Evolutionary conservation across 2,329 filamentous ascomycete species (phyloP), one percentile per base, ranked within the genome.

Genomic region (Sporothrix pallida): DNA sequence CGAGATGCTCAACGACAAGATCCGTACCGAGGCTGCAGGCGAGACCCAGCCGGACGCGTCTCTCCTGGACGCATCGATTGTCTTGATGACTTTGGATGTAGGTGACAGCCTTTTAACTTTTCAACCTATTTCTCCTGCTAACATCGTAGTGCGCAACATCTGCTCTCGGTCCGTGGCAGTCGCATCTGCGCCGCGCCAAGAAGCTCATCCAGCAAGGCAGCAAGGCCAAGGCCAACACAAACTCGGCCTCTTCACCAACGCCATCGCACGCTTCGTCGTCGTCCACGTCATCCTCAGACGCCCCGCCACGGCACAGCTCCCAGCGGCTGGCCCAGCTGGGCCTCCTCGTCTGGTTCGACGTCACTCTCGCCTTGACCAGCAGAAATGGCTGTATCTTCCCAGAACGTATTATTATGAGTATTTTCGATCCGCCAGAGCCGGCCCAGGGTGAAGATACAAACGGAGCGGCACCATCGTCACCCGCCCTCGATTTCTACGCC

Each of bases 301-400:
- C 15, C 15, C 42, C 20, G 8, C 13, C 52, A 23, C 3, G 31
- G 44, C 10, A 17, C 50, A 67, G 62, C 3, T 20, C 74, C 1
- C 68, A 75, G 20, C 72, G 62, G 20, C 75, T 79, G 10, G 78
- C 79, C 2, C 80, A 79, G 52, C 77, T 81, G 26, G 78, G 76
- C 2, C 79, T 82, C 78, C 72, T 82, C 0, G 74, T 80, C 12
- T 82, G 80, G 80, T 81, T 77, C 78, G 81, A 82, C 54, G 79
- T 80, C 23, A 81, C 79, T 0, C 75, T 81, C 0, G 80, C 81
- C 3, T 72, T 82, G 5, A 79, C 80, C 9, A 80, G 78, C 13
- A 78, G 81, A 4, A 76, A 78, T 31, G 77, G 77, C 7, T 77
- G 77, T n/a, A 75, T 79, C 0, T 72, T 82, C 2, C 74, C 77